A percentile compares a stretch with the other conserved stretches of the same genome.
These are phyloP conservation scores for Lablab purpureus DNA, from an alignment of 306 rosid genomes.

Conservation along the genomic window DNA sequence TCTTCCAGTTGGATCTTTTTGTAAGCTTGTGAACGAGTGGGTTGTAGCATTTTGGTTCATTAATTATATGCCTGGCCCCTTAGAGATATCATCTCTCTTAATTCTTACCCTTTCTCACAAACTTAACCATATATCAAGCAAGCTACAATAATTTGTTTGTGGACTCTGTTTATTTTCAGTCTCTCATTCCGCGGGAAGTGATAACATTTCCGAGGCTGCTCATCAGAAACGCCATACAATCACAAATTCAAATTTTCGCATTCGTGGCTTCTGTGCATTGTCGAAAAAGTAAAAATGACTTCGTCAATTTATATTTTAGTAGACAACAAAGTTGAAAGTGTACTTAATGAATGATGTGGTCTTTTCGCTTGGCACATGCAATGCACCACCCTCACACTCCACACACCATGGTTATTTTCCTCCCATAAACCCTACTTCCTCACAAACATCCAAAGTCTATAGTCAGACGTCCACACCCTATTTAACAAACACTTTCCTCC, in stretches of 20 bases:
- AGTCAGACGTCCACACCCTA: too few species aligned
- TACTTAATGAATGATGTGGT: not conserved
- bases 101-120: constrained; percentile 20
- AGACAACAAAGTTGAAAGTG: not conserved
- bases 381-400: too few species aligned
- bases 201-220: constrained; percentile 47
- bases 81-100: constrained; percentile 7
- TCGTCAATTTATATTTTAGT: not conserved
- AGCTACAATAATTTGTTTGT: too few species aligned
- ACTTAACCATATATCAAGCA: too few species aligned
- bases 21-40: constrained; percentile 46
- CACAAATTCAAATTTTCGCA: constrained; percentile 30
- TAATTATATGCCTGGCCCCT: not conserved
- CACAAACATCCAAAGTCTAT: too few species aligned
- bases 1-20: constrained; percentile 56
- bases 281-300: not conserved
- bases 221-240: constrained; percentile 31
- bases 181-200: constrained; percentile 46
- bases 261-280: constrained; percentile 5
- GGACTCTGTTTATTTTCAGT: constrained; percentile 48
- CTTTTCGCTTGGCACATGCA: not conserved
- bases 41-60: constrained; percentile 19
- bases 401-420: too few species aligned
- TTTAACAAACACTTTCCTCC: too few species aligned
- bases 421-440: not conserved